Base-by-base conservation (phyloP, 2,329 filamentous ascomycete species). In the Hymenoscyphus fructigenus region DNA sequence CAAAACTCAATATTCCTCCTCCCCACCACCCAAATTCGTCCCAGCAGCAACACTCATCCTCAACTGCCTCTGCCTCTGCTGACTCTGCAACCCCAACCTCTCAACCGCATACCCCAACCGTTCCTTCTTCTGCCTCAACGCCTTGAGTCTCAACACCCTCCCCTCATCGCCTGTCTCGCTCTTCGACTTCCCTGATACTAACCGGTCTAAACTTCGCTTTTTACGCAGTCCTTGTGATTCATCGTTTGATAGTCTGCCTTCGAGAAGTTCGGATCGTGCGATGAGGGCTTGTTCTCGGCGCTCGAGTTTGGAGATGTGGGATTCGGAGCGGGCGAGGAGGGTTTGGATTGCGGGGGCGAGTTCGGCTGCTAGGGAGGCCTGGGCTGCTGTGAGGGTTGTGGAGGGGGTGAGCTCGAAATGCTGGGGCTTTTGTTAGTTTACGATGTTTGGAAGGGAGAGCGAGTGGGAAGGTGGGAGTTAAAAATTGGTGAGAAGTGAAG, bases 361-460 rank as follows among this genome's bases (percentile, higher is more conserved):
- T 74, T 91, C 88, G 61, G 87, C 85, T 61, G 88, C 83, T 14
- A 91, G 82, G 32, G 85, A 81, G 68, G 84, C 81, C 79, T 91
- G 89, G 0, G 89, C 89, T 69, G 84, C 79, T 66, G 82, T 81
- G 17, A 91, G 82, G 63, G 86, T 85, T 41, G 84, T 82, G 76
- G 90, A 86, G 41, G 89, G 88, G 60, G 90, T 86, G 57, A 91
- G 83, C 78, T 91, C 89, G 74, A 91, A 91, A 76, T 91, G 89
- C 87, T 91, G 57, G 44, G 20, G 20, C 29, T 23, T 23, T n/a
- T 17, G 17, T 60, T 59, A 12, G 44, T 26, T 14, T 59, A 10
- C 26, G 17, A 10, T 32, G 17, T 5, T 41, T 38, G 10, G 9
- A 7, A 32, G 29, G 29, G 5, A 32, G 5, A 7, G 29, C 5